These are phyloP conservation scores for Amaranthus tricolor DNA, from an alignment of 179 eudicot species.

Conservation along the genomic window DNA sequence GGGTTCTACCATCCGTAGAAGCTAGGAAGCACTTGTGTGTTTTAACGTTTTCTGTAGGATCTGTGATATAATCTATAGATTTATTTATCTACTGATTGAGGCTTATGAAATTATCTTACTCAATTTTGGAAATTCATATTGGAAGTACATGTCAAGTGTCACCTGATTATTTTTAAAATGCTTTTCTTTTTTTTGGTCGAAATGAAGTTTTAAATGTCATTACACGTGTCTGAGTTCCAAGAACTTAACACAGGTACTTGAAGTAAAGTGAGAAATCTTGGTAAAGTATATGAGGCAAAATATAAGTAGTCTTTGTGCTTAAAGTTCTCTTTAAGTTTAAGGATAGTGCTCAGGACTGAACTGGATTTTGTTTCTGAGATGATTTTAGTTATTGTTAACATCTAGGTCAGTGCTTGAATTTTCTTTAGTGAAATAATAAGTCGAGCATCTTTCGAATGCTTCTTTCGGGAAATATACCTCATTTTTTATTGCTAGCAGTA, in stretches of 20 bases:
- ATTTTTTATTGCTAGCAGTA: slow-evolving; percentile 9
- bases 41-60: neutral
- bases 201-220: no score
- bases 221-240: no score
- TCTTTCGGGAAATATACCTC: neutral
- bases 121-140: no score
- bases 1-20: neutral
- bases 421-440: neutral
- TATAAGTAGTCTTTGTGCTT: neutral
- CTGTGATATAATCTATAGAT: neutral
- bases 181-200: no score
- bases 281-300: neutral
- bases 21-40: neutral
- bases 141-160: no score
- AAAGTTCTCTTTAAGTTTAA: neutral
- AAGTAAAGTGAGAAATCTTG: no score
- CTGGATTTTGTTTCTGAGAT: neutral
- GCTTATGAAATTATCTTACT: no score
- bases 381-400: neutral
- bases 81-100: neutral
- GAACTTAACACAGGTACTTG: no score
- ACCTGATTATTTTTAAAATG: no score
- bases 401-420: neutral
- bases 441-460: neutral
- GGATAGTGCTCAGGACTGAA: neutral